Evolutionary conservation across 805 yeast species (phyloP).

Genomic region (Candida germanica): DNA sequence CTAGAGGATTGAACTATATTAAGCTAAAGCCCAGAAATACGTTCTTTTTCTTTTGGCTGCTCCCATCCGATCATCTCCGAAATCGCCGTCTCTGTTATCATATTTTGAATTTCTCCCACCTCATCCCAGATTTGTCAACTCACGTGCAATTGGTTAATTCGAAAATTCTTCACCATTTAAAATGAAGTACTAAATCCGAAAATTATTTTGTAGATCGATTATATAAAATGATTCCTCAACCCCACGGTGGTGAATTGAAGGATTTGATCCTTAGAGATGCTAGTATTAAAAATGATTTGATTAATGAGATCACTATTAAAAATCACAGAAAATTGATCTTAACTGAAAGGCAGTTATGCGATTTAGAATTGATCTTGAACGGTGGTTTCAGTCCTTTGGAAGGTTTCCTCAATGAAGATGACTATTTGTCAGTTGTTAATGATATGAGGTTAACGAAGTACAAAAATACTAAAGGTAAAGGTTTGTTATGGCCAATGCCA

Average conservation of each 20-base stretch:
- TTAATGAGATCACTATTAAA: conserved; percentile 51
- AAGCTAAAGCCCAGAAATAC: no score
- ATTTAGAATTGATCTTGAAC: conserved; percentile 82
- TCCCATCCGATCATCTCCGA: no score
- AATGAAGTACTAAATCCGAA: conserved; percentile 8
- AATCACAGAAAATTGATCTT: conserved; percentile 47
- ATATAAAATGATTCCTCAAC: conserved; percentile 41
- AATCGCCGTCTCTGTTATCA: no score
- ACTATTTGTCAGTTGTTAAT: conserved; percentile 65
- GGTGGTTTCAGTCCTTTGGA: conserved; percentile 91
- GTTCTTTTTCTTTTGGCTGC: no score
- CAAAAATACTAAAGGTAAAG: conserved; percentile 38
- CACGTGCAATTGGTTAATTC: conserved; percentile 16
- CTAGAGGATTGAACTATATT: no score
- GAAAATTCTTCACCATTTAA: not conserved
- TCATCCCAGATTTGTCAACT: conserved; percentile 9
- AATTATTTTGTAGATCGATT: not conserved
- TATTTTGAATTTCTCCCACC: not conserved
- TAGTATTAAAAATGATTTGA: conserved; percentile 50
- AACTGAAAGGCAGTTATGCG: conserved; percentile 89
- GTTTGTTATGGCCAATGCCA: conserved; percentile 88
- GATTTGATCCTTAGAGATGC: conserved; percentile 84
- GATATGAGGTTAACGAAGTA: conserved; percentile 63
- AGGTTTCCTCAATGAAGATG: conserved; percentile 65
- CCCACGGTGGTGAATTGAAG: conserved; percentile 90